Evolutionary conservation across 805 yeast species (phyloP).

Genomic region (Lachancea lanzarotensis): DNA sequence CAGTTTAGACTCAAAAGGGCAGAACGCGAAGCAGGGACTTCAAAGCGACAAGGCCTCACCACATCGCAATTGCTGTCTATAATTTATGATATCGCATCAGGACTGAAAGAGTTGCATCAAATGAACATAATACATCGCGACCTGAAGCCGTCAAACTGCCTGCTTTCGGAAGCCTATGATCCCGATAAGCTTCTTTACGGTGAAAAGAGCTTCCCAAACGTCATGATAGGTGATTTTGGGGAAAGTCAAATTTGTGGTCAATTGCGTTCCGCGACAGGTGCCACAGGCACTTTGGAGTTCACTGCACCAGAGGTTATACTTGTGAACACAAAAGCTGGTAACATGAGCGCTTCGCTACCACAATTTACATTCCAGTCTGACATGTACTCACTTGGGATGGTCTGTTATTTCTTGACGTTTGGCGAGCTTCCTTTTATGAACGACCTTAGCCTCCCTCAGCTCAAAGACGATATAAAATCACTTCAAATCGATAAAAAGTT

Average conservation of each 20-base stretch:
- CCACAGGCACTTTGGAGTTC: constrained; percentile 83
- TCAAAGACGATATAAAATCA: constrained; percentile 33
- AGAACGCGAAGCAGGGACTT: constrained; percentile 2
- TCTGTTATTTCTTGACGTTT: constrained; percentile 67
- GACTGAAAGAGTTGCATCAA: constrained; percentile 64
- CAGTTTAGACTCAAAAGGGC: constrained; percentile 26
- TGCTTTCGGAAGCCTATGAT: constrained; percentile 36
- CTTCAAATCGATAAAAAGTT: constrained; percentile 24
- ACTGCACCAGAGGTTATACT: constrained; percentile 77
- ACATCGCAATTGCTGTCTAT: constrained; percentile 61
- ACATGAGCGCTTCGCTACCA: constrained; percentile 27
- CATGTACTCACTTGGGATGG: constrained; percentile 77
- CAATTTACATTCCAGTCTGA: constrained; percentile 72
- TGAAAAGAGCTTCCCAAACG: constrained; percentile 46
- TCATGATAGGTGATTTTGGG: constrained; percentile 83
- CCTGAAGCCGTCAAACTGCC: constrained; percentile 82
- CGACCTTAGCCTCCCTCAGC: constrained; percentile 18
- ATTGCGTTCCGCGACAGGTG: constrained; percentile 61
- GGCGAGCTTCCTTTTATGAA: constrained; percentile 57
- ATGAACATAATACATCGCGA: constrained; percentile 82
- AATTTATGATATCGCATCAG: constrained; percentile 60
- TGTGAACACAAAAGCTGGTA: constrained; percentile 21
- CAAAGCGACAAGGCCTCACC: constrained; percentile 34
- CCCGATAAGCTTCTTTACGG: constrained; percentile 15
- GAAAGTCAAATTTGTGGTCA: constrained; percentile 76